Base-by-base conservation (phyloP, 345 rosid genomes). In the Brassica incana region DNA sequence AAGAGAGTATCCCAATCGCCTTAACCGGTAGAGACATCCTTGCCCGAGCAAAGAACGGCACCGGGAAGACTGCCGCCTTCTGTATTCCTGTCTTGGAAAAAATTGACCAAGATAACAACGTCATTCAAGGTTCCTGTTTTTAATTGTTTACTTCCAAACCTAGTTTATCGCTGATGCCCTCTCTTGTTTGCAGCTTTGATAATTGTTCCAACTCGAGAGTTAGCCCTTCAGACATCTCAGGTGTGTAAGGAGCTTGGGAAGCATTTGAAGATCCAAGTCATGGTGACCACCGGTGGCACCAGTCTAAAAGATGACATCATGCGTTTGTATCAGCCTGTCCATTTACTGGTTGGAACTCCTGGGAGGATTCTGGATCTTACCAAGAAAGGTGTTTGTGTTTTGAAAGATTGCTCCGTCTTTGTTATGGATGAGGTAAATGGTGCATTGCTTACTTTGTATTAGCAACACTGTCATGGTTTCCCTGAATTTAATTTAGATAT, bases 281-380 rank as follows among this genome's bases (percentile, higher is more conserved):
- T 93, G 98, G 97, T 90, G 71, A 93, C 98, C 59, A 93, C 98
- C 8, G 98, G 98, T 12, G 98, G 98, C 75, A 93, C 98, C 74
- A 93, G 97, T 84, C 82, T 93, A 73, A 93, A 93, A 87, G 98
- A 93, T 77, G 98, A 93, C 80, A 91, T 93, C 65, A 93, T 93
- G 98, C 94, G 98, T 33, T 86, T 93, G 84, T 90, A 93, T 79
- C 98, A 93, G 80, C 98, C 98, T 30, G 98, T 93, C 2, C 97
- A 93, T 84, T 84, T 93, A 50, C 89, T 93, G 74, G 97, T 93
- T 69, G 98, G 98, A 65, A 93, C 98, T 73, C 98, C 98, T 29
- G 98, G 98, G 80, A 90, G 98, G 75, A 91, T 91, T 60, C 83
- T 93, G 32, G 98, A 93, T 87, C 97, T 93, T 75, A 75, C 98